Evolutionary conservation across 441 rosid species (phyloP).

Genomic region (Erodium texanum): DNA sequence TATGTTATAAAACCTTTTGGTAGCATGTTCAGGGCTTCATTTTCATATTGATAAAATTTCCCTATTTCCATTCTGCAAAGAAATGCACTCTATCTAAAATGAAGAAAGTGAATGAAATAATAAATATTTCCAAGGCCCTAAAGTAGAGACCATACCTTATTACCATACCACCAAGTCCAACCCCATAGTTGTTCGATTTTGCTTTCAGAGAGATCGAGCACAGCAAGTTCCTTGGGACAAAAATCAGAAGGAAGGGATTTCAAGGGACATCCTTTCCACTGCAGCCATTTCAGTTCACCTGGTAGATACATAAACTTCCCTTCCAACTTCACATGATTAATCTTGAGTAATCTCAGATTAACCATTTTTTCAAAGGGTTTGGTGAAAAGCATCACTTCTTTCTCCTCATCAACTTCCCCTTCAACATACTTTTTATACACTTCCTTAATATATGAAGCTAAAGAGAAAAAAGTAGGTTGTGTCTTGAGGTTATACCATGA

Average conservation of each 20-base stretch:
- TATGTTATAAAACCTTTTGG: conserved; percentile 2
- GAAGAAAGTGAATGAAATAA: not conserved
- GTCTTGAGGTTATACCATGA: conserved; percentile 9
- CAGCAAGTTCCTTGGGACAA: conserved; percentile 32
- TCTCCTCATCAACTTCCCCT: conserved; percentile 14
- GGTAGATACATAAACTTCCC: conserved; percentile 46
- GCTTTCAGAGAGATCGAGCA: conserved; percentile 64
- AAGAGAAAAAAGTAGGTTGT: conserved; percentile 15
- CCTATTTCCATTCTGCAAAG: not conserved
- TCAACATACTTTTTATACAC: conserved; percentile 9
- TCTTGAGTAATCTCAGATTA: conserved; percentile 50
- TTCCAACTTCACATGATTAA: conserved; percentile 38
- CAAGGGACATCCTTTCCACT: conserved; percentile 55
- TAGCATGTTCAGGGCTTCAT: not conserved
- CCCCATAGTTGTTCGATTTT: conserved; percentile 26
- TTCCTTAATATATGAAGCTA: conserved; percentile 17
- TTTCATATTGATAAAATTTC: not conserved
- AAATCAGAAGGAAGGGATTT: conserved; percentile 37
- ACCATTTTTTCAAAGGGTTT: conserved; percentile 34
- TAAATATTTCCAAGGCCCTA: not conserved
- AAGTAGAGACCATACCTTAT: conserved; percentile 24
- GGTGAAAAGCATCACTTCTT: conserved; percentile 23
- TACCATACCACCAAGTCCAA: not conserved
- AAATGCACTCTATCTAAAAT: too few species aligned
- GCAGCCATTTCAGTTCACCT: conserved; percentile 49